phyloP scores from a whole-genome alignment of 345 rosid species.

The Brassica rapa region DNA sequence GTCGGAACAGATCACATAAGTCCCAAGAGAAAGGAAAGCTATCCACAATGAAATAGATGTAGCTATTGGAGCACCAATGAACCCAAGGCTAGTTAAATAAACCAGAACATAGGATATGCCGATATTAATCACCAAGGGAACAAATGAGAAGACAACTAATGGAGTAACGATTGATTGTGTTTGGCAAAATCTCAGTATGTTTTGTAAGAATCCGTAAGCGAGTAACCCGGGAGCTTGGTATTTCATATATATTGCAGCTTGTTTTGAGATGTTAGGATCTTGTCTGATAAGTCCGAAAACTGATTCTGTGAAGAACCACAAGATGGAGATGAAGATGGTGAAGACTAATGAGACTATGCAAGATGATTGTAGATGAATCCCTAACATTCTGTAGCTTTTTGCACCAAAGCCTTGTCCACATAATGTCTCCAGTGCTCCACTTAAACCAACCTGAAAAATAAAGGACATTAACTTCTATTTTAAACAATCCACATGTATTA shows the following conservation, averaged over 20 bases:
- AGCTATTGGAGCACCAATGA: constrained; percentile 68
- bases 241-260: constrained; percentile 60
- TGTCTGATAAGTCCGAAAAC: constrained; percentile 56
- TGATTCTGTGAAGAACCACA: constrained; percentile 62
- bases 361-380: constrained; percentile 74
- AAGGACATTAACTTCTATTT: constrained; percentile 1
- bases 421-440: constrained; percentile 84
- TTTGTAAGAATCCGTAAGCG: constrained; percentile 64
- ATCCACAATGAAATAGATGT: constrained; percentile 69
- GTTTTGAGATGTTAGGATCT: constrained; percentile 53
- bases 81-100: constrained; percentile 50
- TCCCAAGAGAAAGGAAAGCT: constrained; percentile 47
- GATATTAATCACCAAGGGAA: constrained; percentile 53
- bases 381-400: constrained; percentile 57
- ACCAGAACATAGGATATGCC: constrained; percentile 53
- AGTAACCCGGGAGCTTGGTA: constrained; percentile 67
- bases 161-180: constrained; percentile 66
- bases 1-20: constrained; percentile 48
- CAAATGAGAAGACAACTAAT: constrained; percentile 43
- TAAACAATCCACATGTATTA: not conserved
- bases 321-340: constrained; percentile 53
- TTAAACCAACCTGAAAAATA: constrained; percentile 56
- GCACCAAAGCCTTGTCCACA: constrained; percentile 95
- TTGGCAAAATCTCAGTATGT: constrained; percentile 72
- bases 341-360: constrained; percentile 58